A percentile compares a stretch with the other conserved stretches of the same genome.
phyloP scores from a whole-genome alignment of 257 asterid genomes.

The Oldenlandia corymbosa region DNA sequence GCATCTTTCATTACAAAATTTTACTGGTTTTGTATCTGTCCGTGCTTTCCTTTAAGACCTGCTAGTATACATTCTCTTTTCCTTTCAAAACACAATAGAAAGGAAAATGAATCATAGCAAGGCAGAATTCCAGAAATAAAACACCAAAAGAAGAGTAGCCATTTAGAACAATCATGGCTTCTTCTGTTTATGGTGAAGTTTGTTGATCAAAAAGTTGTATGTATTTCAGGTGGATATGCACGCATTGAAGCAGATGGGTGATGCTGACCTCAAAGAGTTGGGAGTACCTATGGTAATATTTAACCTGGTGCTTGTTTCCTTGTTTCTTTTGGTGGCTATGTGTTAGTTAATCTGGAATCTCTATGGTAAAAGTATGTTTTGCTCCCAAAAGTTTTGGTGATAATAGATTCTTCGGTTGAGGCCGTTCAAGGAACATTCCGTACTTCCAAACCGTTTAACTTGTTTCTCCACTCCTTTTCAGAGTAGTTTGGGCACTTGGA shows the following conservation, averaged over 20 bases:
- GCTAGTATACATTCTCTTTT: not conserved
- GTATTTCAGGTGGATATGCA: conserved; percentile 85
- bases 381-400: not conserved
- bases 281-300: conserved; percentile 89
- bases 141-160: not conserved
- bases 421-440: no score
- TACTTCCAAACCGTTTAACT: no score
- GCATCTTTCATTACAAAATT: no score
- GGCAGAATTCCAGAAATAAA: not conserved
- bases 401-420: no score
- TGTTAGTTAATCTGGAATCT: conserved; percentile 9
- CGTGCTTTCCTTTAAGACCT: not conserved
- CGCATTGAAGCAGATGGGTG: conserved; percentile 84
- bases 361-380: not conserved
- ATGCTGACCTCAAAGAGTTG: conserved; percentile 77
- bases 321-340: no score
- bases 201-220: not conserved
- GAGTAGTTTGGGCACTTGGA: no score
- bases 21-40: not conserved
- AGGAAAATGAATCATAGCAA: not conserved
- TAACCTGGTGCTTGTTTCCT: conserved; percentile 10
- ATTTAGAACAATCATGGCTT: not conserved
- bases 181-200: not conserved
- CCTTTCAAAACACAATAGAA: not conserved
- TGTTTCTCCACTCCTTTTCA: no score